Percentiles rank a stretch among this genome's conserved stretches.
Conservation (phyloP, 495 filamentous ascomycete genomes). For the Aspergillus heteromorphus region DNA sequence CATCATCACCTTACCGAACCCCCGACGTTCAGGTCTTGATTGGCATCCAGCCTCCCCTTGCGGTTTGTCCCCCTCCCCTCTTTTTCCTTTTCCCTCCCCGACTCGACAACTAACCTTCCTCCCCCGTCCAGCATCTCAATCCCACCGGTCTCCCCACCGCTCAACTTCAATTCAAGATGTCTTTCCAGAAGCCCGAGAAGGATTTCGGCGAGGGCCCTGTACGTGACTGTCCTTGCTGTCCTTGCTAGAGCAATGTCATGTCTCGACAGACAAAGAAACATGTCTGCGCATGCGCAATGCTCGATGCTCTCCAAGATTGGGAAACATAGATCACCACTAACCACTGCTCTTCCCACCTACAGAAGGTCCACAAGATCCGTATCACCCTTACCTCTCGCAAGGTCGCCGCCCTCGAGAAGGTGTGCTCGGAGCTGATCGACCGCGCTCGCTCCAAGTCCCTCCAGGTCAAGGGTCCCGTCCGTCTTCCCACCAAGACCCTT, state of each 20-base stretch:
- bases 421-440: constrained; percentile 96
- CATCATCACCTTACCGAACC: constrained; percentile 84
- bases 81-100: neutral
- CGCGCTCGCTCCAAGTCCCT: constrained; percentile 98
- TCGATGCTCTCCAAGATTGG: neutral
- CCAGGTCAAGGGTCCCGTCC: constrained; percentile 97
- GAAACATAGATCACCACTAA: neutral
- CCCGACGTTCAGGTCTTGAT: constrained; percentile 58
- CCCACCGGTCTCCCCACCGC: constrained; percentile 21
- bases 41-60: constrained; percentile 36
- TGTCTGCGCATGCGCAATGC: neutral
- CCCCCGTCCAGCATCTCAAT: constrained; percentile 16
- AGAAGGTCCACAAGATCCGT: constrained; percentile 97
- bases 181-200: constrained; percentile 95
- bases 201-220: constrained; percentile 82
- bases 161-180: constrained; percentile 60
- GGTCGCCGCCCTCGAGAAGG: constrained; percentile 93
- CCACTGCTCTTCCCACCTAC: constrained; percentile 8
- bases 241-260: too few relatives aligned
- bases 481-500: constrained; percentile 95
- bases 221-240: constrained; percentile 25
- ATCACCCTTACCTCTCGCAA: constrained; percentile 95
- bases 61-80: constrained; percentile 8
- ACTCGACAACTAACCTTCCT: constrained; percentile 7
- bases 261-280: too few relatives aligned